Percentiles rank a stretch among this genome's conserved stretches.
These are phyloP conservation scores for Quercus tomentella DNA, from an alignment of 331 rosid species.

Conservation along the genomic window DNA sequence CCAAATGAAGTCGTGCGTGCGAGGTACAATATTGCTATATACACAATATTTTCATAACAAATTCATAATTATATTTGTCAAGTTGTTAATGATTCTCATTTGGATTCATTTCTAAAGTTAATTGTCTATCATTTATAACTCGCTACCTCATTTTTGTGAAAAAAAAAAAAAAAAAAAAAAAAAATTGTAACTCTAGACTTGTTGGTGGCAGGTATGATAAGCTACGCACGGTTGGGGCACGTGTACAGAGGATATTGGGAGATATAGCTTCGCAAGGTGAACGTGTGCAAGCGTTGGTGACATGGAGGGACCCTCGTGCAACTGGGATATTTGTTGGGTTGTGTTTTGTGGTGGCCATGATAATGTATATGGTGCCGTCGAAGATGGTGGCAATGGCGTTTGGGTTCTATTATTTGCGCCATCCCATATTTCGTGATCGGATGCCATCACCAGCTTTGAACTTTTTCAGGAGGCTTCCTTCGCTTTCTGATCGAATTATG, in stretches of 20 bases:
- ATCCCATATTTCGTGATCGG: constrained; percentile 73
- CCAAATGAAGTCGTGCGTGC: constrained; percentile 30
- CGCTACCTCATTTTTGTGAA: no score
- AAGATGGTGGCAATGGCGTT: constrained; percentile 74
- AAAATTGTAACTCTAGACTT: no score
- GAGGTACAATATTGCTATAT: fast-evolving
- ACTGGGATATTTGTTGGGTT: constrained; percentile 68
- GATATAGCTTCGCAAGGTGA: constrained; percentile 82
- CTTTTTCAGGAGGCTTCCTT: constrained; percentile 77
- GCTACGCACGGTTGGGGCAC: constrained; percentile 64
- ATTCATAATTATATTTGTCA: fast-evolving
- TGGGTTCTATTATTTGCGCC: constrained; percentile 80
- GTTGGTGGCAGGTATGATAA: constrained; percentile 51
- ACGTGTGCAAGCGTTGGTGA: constrained; percentile 74
- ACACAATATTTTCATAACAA: no score
- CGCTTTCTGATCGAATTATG: constrained; percentile 69
- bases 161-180: no score
- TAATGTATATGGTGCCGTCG: constrained; percentile 64
- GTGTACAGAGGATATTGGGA: constrained; percentile 70
- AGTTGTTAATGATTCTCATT: no score
- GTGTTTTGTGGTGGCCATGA: constrained; percentile 61
- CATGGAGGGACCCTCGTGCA: constrained; percentile 92
- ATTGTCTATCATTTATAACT: no score
- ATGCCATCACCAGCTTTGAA: constrained; percentile 66
- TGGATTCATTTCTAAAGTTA: no score